Percentiles rank a stretch among this genome's conserved stretches.
These are phyloP conservation scores for Prunella vulgaris DNA, from an alignment of 257 asterid genomes.

Conservation along the genomic window DNA sequence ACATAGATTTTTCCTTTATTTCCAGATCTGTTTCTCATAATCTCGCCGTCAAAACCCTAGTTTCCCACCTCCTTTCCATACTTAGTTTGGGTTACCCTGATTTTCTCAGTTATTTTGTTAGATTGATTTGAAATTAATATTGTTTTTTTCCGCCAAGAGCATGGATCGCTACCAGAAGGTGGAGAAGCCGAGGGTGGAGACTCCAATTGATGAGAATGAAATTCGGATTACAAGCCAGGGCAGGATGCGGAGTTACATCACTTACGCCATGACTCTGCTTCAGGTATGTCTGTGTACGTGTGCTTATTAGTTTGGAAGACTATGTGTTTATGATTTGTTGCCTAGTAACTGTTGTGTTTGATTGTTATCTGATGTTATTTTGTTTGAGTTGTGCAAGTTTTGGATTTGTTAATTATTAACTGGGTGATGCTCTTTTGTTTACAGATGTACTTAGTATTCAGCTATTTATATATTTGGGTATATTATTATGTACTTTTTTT, in stretches of 20 bases:
- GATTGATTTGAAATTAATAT: not conserved
- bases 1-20: not conserved
- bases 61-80: not conserved
- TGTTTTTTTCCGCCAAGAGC: conserved; percentile 15
- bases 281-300: conserved; percentile 35
- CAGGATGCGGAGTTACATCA: conserved; percentile 66
- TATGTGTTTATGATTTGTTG: not conserved
- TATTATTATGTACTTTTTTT: not conserved
- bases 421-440: not conserved
- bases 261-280: conserved; percentile 62
- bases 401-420: not conserved
- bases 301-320: not conserved
- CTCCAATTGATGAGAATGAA: conserved; percentile 60
- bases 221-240: conserved; percentile 70
- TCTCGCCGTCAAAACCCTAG: conserved; percentile 18
- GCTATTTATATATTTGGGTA: not conserved
- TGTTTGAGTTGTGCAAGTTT: not conserved
- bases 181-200: conserved; percentile 61
- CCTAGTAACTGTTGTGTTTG: not conserved
- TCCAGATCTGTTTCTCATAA: conserved; percentile 28
- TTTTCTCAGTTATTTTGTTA: not conserved
- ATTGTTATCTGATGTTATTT: not conserved
- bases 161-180: conserved; percentile 84
- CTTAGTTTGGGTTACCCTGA: not conserved
- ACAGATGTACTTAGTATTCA: not conserved